Percentiles rank a stretch among this genome's conserved stretches.
Conservation (phyloP, 75 land plant genomes). For the Pinus tabuliformis region DNA sequence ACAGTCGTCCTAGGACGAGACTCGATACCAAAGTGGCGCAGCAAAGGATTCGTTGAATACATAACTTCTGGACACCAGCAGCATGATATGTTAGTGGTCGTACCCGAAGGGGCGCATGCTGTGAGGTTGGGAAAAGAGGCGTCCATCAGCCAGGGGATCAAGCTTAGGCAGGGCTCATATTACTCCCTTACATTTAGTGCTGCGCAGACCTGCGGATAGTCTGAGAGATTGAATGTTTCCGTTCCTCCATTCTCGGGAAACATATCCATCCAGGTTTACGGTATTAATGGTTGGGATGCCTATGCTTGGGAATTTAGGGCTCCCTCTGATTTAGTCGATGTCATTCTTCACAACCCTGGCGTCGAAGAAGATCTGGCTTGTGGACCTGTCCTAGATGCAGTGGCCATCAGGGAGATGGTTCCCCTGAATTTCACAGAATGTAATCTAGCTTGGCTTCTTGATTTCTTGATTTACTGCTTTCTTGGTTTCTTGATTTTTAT, state of each 20-base stretch:
- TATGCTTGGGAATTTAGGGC: constrained; percentile 57
- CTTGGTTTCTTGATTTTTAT: too few species aligned
- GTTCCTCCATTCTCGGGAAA: constrained; percentile 41
- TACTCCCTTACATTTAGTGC: constrained; percentile 66
- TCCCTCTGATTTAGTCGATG: constrained; percentile 7
- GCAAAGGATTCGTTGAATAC: background rate
- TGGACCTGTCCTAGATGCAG: constrained; percentile 69
- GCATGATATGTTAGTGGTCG: constrained; percentile 1
- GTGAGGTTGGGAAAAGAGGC: constrained; percentile 35
- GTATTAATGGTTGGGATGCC: constrained; percentile 52
- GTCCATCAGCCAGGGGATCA: constrained; percentile 45
- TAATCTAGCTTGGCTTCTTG: too few species aligned
- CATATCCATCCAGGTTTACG: constrained; percentile 58
- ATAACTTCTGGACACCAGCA: background rate
- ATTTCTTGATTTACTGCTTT: too few species aligned
- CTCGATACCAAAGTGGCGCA: constrained; percentile 1
- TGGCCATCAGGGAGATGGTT: constrained; percentile 40
- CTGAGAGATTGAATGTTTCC: constrained; percentile 50
- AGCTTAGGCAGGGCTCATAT: constrained; percentile 28
- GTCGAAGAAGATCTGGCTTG: constrained; percentile 73
- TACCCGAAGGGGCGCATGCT: background rate
- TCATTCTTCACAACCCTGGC: constrained; percentile 56
- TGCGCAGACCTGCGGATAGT: constrained; percentile 59
- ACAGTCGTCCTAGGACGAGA: background rate
- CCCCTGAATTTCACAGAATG: too few species aligned